phyloP scores from a whole-genome alignment of 176 grass and related monocot genomes.

The Zoysia japonica region DNA sequence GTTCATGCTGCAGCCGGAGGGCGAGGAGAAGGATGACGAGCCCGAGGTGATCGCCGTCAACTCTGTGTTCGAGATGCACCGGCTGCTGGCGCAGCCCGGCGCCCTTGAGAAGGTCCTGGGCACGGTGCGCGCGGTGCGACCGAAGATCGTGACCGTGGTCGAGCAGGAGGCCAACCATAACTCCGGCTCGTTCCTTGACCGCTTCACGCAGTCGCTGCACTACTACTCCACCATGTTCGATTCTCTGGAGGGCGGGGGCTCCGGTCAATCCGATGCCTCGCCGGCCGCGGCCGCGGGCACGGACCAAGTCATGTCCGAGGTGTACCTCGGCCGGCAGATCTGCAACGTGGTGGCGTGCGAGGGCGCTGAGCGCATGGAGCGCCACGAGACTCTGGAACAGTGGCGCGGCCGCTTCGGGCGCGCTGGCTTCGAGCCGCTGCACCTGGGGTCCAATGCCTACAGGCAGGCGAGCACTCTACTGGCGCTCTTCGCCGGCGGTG shows the following conservation, averaged over 20 bases:
- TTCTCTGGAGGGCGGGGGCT: conserved; percentile 66
- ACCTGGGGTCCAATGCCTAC: conserved; percentile 92
- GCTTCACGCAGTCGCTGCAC: conserved; percentile 90
- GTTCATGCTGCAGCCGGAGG: conserved; percentile 64
- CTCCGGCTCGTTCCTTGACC: conserved; percentile 66
- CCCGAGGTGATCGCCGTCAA: conserved; percentile 86
- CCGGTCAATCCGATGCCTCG: conserved; percentile 43
- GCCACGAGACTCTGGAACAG: conserved; percentile 78
- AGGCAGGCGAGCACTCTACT: conserved; percentile 96
- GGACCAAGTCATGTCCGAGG: conserved; percentile 85
- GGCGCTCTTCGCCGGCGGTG: conserved; percentile 81
- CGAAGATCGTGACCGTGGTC: conserved; percentile 80
- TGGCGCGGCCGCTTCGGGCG: conserved; percentile 68
- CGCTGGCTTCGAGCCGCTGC: conserved; percentile 78
- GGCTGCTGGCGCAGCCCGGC: conserved; percentile 66
- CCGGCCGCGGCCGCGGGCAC: conserved; percentile 10
- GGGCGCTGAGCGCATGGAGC: conserved; percentile 79
- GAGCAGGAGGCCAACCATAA: conserved; percentile 98
- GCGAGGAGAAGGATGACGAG: conserved; percentile 43
- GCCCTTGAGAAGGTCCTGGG: conserved; percentile 84
- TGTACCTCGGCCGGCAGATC: conserved; percentile 93
- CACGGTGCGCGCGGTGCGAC: conserved; percentile 68
- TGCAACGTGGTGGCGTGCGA: conserved; percentile 94
- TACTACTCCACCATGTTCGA: conserved; percentile 99
- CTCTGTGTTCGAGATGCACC: conserved; percentile 83